These are phyloP conservation scores for Penicillium paxilli DNA, from an alignment of 495 filamentous ascomycete species.

Conservation along the genomic window DNA sequence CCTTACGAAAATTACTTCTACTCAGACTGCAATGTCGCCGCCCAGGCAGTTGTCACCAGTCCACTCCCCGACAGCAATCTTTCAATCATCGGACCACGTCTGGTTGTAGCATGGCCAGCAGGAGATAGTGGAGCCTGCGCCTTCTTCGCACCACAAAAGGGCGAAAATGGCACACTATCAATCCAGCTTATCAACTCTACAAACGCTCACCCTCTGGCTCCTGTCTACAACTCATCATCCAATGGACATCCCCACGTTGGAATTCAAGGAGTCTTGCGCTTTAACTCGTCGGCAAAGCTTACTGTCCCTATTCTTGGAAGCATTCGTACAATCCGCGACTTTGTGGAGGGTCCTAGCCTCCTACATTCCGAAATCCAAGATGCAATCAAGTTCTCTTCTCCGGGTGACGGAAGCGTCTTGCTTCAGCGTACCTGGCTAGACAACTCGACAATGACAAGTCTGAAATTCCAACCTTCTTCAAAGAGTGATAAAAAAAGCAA, in stretches of 20 bases:
- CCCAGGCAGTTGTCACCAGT: constrained; percentile 59
- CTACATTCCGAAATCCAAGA: constrained; percentile 53
- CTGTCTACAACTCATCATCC: constrained; percentile 31
- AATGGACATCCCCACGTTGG: constrained; percentile 45
- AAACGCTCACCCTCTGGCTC: constrained; percentile 27
- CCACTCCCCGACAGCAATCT: constrained; percentile 55
- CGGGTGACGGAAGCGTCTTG: constrained; percentile 39
- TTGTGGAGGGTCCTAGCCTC: constrained; percentile 56
- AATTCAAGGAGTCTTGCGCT: constrained; percentile 48
- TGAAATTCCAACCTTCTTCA: constrained; percentile 43
- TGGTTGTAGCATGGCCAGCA: constrained; percentile 65
- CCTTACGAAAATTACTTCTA: constrained; percentile 68
- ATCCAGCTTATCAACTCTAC: constrained; percentile 52
- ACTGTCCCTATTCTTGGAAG: constrained; percentile 58
- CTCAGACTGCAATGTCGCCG: constrained; percentile 56
- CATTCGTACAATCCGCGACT: constrained; percentile 62
- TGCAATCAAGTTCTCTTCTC: constrained; percentile 37
- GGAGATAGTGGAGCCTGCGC: constrained; percentile 60
- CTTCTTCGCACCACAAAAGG: constrained; percentile 55
- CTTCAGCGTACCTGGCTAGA: constrained; percentile 61
- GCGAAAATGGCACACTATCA: constrained; percentile 52
- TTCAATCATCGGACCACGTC: constrained; percentile 51
- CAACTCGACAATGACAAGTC: constrained; percentile 51
- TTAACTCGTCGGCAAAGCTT: constrained; percentile 57
- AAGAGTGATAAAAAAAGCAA: constrained; percentile 13